Percentiles rank a stretch among this genome's conserved stretches.
Conservation (phyloP, 164 flowering plant genomes). For the Sedum album region DNA sequence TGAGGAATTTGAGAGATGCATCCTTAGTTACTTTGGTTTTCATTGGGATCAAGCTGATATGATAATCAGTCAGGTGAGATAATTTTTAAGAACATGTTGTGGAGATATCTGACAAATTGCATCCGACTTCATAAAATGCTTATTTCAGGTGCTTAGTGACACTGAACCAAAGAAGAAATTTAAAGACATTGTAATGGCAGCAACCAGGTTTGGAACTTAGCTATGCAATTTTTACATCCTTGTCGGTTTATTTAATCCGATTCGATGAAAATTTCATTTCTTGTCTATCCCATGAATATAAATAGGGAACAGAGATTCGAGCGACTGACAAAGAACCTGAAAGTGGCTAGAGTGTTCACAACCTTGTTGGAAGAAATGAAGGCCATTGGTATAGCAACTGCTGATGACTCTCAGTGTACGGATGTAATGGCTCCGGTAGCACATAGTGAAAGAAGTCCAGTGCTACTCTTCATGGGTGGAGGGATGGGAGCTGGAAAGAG, state of each 20-base stretch:
- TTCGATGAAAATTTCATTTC: too few species aligned
- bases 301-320: slow-evolving; percentile 38
- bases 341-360: slow-evolving; percentile 36
- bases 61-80: slow-evolving; percentile 31
- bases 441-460: slow-evolving; percentile 35
- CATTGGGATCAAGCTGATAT: slow-evolving; percentile 35
- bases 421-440: slow-evolving; percentile 46
- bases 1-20: slow-evolving; percentile 21
- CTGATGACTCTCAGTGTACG: slow-evolving; percentile 32
- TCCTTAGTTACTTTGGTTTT: slow-evolving; percentile 17
- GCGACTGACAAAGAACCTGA: slow-evolving; percentile 33
- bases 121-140: background rate
- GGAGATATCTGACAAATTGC: background rate
- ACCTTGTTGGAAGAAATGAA: slow-evolving; percentile 42
- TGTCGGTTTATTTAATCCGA: too few species aligned
- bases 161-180: slow-evolving; percentile 36
- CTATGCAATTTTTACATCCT: too few species aligned
- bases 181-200: slow-evolving; percentile 36
- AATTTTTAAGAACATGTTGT: too few species aligned
- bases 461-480: slow-evolving; percentile 46
- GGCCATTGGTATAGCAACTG: slow-evolving; percentile 26
- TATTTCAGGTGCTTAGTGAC: slow-evolving; percentile 28
- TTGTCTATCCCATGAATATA: too few species aligned
- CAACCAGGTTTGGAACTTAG: slow-evolving; percentile 31
- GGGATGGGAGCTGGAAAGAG: slow-evolving; percentile 57